Conservation (phyloP, 352 stramenopile species). For the Poterioochromonas sp. region DNA sequence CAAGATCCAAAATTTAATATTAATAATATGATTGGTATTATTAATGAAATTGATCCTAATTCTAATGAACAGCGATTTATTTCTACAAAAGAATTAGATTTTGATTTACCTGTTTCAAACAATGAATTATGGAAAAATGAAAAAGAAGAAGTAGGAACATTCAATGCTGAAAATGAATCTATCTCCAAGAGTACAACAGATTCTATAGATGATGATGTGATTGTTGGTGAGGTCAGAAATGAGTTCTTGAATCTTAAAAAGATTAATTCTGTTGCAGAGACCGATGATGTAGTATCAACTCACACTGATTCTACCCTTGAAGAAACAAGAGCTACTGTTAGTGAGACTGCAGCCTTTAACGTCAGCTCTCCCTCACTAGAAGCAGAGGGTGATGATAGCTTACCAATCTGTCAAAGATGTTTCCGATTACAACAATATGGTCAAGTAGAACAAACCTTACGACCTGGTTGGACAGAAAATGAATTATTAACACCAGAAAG, state of each 20-base stretch:
- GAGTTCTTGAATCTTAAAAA: too few species aligned
- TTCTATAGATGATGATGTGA: background rate
- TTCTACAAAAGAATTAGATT: background rate
- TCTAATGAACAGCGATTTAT: background rate
- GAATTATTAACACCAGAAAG: conserved; percentile 61
- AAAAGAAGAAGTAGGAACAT: too few species aligned
- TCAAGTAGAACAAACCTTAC: conserved; percentile 66
- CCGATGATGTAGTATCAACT: background rate
- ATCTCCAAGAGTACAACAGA: background rate
- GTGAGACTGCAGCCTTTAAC: too few species aligned
- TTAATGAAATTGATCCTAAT: background rate
- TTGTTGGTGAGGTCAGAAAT: background rate
- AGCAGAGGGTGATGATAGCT: background rate
- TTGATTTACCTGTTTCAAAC: background rate
- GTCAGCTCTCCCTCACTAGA: too few species aligned
- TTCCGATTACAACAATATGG: conserved; percentile 70
- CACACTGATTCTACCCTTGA: background rate
- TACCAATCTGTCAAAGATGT: conserved; percentile 57
- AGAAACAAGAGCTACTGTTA: too few species aligned
- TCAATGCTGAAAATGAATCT: too few species aligned
- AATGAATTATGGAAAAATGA: background rate
- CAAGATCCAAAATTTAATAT: background rate
- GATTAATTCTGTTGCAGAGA: background rate
- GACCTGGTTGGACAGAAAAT: conserved; percentile 51
- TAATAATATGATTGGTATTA: background rate